Evolutionary conservation across 805 yeast species (phyloP), one percentile per base, ranked within the genome.

Genomic region (Ogataea pignaliae): DNA sequence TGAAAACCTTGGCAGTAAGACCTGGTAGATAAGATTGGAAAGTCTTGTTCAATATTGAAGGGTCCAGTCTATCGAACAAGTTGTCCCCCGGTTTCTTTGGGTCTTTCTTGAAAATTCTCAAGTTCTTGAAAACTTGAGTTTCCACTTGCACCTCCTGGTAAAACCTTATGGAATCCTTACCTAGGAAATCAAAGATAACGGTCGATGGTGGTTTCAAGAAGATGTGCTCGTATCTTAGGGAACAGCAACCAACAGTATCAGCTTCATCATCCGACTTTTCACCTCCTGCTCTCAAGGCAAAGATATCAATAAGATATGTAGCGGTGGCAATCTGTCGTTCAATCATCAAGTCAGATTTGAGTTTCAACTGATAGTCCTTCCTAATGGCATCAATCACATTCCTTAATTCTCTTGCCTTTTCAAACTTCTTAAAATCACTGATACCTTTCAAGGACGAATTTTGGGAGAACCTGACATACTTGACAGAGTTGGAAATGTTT

Each of bases 221-320:
- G 36, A 91, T 77, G 65, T 90, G 98, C 62, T 90, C 98, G 59
- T 70, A 90, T 57, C 98, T 72, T 53, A 91, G 74, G 1, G 97
- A 90, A 68, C 98, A 91, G 66, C 98, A 91, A 37, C 98, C 98
- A 37, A 91, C 98, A 1, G 98, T 91, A 62, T 91, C 98, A 2
- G 98, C 98, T 61, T 90, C 97, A 54, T 91, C 98, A 3, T 91
- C 98, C 10, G 91, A 85, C 63, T 91, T 91, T 65, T 91, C 97
- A 56, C 97, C 97, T 62, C 97, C 97, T 1, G 97, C 97, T 83
- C 98, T 86, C 52, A 91, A 74, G 0, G 98, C 98, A 58, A 91
- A 83, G 3, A 84, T 81, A 69, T 91, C 98, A 59, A 91, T 90
- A 39, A 91, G 73, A 64, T 91, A 91, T 39, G 91, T 88, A 3